These are phyloP conservation scores for Rhizoclosmatium globosum DNA, from an alignment of 192 early-diverging fungal species.

Conservation along the genomic window DNA sequence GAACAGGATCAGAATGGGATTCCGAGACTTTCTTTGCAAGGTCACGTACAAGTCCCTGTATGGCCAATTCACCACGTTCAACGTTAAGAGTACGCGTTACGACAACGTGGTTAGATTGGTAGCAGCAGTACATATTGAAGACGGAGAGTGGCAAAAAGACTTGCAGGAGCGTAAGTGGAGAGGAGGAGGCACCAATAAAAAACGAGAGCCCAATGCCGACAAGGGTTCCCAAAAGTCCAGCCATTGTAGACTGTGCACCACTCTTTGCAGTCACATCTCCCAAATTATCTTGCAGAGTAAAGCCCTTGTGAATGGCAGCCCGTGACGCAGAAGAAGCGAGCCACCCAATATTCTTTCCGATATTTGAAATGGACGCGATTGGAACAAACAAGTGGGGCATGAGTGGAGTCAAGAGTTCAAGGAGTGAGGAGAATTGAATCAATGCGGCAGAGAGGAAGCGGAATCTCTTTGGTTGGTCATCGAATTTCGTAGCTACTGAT, in stretches of 20 bases:
- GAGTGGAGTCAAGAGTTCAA: conserved; percentile 83
- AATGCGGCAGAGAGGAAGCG: conserved; percentile 75
- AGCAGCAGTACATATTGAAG: conserved; percentile 76
- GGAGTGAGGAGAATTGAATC: conserved; percentile 77
- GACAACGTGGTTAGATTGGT: conserved; percentile 72
- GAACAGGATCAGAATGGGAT: background rate
- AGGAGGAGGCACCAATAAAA: conserved; percentile 34
- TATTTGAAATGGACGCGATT: conserved; percentile 80
- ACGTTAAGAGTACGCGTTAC: conserved; percentile 69
- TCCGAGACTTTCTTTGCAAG: background rate
- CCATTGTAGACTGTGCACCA: conserved; percentile 83
- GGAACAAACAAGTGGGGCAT: conserved; percentile 78
- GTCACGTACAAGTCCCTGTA: background rate
- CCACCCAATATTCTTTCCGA: conserved; percentile 89
- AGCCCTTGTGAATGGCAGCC: conserved; percentile 83
- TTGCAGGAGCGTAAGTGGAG: conserved; percentile 64
- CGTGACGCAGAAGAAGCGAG: conserved; percentile 80
- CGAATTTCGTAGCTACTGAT: conserved; percentile 76
- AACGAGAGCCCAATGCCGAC: conserved; percentile 50
- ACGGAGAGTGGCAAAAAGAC: conserved; percentile 74
- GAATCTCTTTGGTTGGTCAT: conserved; percentile 84
- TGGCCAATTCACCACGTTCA: conserved; percentile 51
- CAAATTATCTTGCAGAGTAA: conserved; percentile 76
- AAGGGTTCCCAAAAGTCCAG: conserved; percentile 79
- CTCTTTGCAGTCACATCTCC: conserved; percentile 87